These are phyloP conservation scores for Leccinum solheimii DNA, from an alignment of 1,284 basidiomycete genomes.

Conservation along the genomic window DNA sequence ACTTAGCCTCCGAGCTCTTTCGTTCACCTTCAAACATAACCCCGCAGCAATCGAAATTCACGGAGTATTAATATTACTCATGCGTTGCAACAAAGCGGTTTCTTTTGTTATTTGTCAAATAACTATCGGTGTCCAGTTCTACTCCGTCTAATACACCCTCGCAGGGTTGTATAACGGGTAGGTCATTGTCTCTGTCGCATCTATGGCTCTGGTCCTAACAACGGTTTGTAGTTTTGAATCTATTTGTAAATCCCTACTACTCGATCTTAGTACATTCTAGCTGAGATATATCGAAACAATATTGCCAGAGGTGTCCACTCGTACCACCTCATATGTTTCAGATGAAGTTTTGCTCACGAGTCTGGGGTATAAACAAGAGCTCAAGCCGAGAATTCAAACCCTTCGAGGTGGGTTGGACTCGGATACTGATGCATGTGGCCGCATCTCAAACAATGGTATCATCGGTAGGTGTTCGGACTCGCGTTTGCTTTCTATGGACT, in stretches of 20 bases:
- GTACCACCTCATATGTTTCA: background rate
- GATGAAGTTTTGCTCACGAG: conserved; percentile 37
- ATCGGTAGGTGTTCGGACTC: conserved; percentile 35
- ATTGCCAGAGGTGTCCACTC: background rate
- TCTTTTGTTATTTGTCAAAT: background rate
- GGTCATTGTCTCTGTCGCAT: too few species aligned
- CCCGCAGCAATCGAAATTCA: too few species aligned
- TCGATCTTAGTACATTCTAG: too few species aligned
- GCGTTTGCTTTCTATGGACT: conserved; percentile 43
- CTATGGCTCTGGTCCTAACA: too few species aligned
- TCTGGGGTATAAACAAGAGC: conserved; percentile 47
- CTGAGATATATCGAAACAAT: background rate
- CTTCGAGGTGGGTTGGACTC: conserved; percentile 18
- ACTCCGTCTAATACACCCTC: background rate
- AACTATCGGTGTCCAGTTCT: too few species aligned
- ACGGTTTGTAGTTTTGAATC: too few species aligned
- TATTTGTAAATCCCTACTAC: too few species aligned
- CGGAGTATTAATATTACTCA: background rate
- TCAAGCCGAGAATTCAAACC: conserved; percentile 35
- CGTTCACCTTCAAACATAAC: background rate
- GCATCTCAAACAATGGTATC: background rate
- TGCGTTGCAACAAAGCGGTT: background rate
- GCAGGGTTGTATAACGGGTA: too few species aligned
- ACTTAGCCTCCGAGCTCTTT: background rate
- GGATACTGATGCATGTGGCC: too few species aligned